phyloP scores from a whole-genome alignment of 208 protist species.

The Acanthamoeba royreba region DNA sequence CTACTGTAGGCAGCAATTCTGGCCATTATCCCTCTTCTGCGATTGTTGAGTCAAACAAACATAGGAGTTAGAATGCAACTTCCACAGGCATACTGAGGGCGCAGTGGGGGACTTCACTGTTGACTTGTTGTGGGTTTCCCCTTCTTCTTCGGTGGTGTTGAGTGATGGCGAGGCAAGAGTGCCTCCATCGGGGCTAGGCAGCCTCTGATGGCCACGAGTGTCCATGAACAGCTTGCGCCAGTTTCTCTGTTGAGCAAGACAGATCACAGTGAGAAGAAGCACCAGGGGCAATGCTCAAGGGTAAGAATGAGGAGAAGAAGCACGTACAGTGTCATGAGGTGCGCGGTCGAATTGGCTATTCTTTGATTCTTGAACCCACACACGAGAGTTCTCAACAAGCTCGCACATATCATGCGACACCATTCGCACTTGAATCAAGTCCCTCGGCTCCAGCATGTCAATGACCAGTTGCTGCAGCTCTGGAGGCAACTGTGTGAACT shows the following conservation, averaged over 20 bases:
- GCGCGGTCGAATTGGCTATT: not conserved
- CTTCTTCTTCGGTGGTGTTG: too few relatives aligned
- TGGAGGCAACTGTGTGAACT: not conserved
- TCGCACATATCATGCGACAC: not conserved
- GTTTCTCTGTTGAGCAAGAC: not conserved
- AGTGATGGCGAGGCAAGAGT: too few relatives aligned
- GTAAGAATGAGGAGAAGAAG: too few relatives aligned
- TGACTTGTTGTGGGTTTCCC: too few relatives aligned
- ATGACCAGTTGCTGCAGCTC: not conserved
- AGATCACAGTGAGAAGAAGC: not conserved
- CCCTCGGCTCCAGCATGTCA: not conserved
- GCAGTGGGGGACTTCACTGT: too few relatives aligned
- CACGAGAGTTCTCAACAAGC: not conserved
- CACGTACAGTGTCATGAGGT: not conserved
- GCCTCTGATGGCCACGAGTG: not conserved
- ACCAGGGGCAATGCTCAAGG: too few relatives aligned
- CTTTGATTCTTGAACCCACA: not conserved
- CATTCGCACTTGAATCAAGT: not conserved
- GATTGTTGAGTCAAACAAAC: too few relatives aligned
- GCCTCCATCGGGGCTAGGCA: too few relatives aligned
- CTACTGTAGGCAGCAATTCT: too few relatives aligned
- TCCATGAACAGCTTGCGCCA: not conserved
- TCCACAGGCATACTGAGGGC: too few relatives aligned
- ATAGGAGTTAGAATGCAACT: too few relatives aligned
- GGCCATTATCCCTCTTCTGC: too few relatives aligned